Evolutionary conservation across 106 monocot species (phyloP).

Genomic region (Alisma plantagoaquatica): DNA sequence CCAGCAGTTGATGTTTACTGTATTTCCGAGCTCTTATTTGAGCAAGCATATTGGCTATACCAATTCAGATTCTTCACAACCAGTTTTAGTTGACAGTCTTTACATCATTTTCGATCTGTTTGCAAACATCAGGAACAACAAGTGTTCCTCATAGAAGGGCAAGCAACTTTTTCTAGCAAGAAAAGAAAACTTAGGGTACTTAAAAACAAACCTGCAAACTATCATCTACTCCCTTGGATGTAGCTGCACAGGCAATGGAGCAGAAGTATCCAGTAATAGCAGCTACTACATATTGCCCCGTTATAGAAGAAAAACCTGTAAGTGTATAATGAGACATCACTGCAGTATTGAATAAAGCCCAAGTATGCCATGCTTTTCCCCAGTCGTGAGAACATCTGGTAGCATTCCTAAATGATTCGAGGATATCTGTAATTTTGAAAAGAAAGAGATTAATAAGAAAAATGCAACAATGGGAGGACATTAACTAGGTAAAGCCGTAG

Average conservation of each 20-base stretch:
- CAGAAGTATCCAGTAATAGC: slow-evolving; percentile 96
- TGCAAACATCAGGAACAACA: no score
- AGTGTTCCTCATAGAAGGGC: no score
- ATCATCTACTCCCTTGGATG: slow-evolving; percentile 91
- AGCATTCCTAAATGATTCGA: slow-evolving; percentile 66
- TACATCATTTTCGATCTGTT: no score
- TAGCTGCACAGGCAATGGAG: slow-evolving; percentile 95
- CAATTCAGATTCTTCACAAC: no score
- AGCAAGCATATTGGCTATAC: no score
- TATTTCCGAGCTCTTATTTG: no score
- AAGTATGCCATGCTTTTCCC: slow-evolving; percentile 97
- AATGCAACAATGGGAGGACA: no score
- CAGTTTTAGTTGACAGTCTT: no score
- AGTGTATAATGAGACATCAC: slow-evolving; percentile 91
- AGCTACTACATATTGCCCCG: slow-evolving; percentile 84
- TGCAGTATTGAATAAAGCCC: slow-evolving; percentile 97
- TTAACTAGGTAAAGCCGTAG: not conserved
- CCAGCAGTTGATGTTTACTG: no score
- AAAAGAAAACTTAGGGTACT: no score
- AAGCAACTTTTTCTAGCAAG: no score
- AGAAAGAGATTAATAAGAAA: no score
- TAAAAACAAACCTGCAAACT: slow-evolving; percentile 62
- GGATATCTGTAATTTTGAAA: slow-evolving; percentile 79
- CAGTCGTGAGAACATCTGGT: slow-evolving; percentile 68
- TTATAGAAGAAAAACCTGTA: slow-evolving; percentile 43